phyloP scores from a whole-genome alignment of 2,329 filamentous ascomycete genomes.

The Clonostachys chloroleuca region DNA sequence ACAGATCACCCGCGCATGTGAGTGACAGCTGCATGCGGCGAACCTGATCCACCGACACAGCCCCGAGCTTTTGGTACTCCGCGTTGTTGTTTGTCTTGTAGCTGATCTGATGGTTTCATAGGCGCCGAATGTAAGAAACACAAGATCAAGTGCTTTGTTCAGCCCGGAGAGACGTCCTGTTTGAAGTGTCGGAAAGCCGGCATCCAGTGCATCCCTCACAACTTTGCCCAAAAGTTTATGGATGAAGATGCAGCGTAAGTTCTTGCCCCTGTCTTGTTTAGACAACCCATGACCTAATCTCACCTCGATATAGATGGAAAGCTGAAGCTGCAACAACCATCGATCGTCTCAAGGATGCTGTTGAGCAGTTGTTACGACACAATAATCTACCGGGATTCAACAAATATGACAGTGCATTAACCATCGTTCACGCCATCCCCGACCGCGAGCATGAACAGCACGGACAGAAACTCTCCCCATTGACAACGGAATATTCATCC shows the following conservation, averaged over 20 bases:
- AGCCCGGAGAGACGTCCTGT: slow-evolving; percentile 3
- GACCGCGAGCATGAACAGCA: background rate
- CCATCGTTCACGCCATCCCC: background rate
- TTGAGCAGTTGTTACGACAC: slow-evolving; percentile 8
- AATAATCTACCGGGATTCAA: slow-evolving; percentile 4
- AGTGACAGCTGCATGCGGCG: too few relatives aligned
- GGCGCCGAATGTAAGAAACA: slow-evolving; percentile 9
- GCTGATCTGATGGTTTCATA: background rate
- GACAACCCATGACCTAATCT: background rate
- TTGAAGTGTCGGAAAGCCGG: slow-evolving; percentile 7
- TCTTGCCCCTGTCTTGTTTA: background rate
- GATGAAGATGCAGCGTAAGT: slow-evolving; percentile 8
- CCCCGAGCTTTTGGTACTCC: too few relatives aligned
- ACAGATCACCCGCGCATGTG: too few relatives aligned
- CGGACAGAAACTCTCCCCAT: slow-evolving; percentile 1
- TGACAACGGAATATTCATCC: background rate
- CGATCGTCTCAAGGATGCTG: slow-evolving; percentile 6
- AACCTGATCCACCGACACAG: too few relatives aligned
- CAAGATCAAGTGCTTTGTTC: slow-evolving; percentile 8
- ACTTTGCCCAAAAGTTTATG: slow-evolving; percentile 10
- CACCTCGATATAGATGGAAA: slow-evolving; percentile 6
- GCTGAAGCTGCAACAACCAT: slow-evolving; percentile 5
- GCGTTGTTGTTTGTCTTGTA: too few relatives aligned
- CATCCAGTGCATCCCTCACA: slow-evolving; percentile 8
- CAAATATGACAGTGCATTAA: background rate